phyloP scores from a whole-genome alignment of 176 grass and related monocot genomes.

The Carex cristatella region DNA sequence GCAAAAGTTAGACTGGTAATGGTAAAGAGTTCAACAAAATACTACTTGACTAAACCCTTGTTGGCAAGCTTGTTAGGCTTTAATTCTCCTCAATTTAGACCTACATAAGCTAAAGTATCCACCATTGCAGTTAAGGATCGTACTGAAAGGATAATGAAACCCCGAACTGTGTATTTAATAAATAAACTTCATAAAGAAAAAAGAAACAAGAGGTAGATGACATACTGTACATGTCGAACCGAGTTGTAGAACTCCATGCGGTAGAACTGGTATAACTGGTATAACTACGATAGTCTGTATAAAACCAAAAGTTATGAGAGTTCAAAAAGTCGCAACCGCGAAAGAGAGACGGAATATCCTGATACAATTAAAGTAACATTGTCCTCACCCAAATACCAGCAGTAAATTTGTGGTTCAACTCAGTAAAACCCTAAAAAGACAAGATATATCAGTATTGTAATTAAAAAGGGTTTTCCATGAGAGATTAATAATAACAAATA shows the following conservation, averaged over 20 bases:
- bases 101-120: background rate
- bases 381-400: slow-evolving; percentile 32
- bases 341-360: background rate
- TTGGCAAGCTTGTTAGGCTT: background rate
- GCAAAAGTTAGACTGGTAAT: background rate
- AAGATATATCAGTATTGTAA: background rate
- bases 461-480: background rate
- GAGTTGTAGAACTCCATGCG: slow-evolving; percentile 40
- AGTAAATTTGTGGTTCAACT: slow-evolving; percentile 31
- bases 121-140: background rate
- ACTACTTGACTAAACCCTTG: background rate
- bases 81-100: background rate
- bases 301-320: slow-evolving; percentile 1
- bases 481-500: background rate
- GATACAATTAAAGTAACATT: background rate
- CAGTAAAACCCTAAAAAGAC: slow-evolving; percentile 29
- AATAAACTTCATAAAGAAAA: background rate
- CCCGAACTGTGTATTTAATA: background rate
- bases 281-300: slow-evolving; percentile 38
- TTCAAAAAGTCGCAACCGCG: background rate
- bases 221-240: slow-evolving; percentile 33
- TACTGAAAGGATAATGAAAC: background rate
- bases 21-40: background rate
- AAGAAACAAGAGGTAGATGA: slow-evolving; percentile 1
- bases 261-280: slow-evolving; percentile 18